phyloP scores from a whole-genome alignment of 108 stramenopile species.

The Fragilaria radians region DNA sequence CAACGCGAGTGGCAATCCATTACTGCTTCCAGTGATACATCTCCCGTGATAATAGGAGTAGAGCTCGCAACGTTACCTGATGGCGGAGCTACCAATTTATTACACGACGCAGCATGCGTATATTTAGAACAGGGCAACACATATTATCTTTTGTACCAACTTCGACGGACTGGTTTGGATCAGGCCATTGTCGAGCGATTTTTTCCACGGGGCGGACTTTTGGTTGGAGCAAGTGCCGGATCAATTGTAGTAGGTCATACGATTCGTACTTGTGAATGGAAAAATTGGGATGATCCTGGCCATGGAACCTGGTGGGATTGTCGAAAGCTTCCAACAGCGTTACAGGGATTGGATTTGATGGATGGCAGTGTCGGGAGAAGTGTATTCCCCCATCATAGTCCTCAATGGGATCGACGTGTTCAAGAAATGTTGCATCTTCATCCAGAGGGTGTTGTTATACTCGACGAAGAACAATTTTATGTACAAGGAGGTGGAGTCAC shows the following conservation, averaged over 20 bases:
- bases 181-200: background rate
- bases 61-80: background rate
- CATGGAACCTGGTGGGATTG: background rate
- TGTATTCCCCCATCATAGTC: background rate
- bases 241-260: background rate
- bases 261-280: background rate
- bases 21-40: background rate
- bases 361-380: background rate
- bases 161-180: background rate
- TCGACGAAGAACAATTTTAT: background rate
- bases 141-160: background rate
- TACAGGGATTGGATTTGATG: background rate
- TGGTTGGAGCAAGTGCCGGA: background rate
- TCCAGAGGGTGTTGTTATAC: background rate
- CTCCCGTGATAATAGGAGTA: background rate
- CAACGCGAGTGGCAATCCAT: background rate
- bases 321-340: background rate
- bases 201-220: background rate
- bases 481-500: background rate
- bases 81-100: background rate
- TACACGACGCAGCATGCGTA: background rate
- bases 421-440: background rate
- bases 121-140: background rate
- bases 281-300: slow-evolving; percentile 1
- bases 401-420: background rate